Percentiles rank a stretch among this genome's conserved stretches.
Evolutionary conservation across 306 rosid species (phyloP).

Genomic region (Pyrus communis): DNA sequence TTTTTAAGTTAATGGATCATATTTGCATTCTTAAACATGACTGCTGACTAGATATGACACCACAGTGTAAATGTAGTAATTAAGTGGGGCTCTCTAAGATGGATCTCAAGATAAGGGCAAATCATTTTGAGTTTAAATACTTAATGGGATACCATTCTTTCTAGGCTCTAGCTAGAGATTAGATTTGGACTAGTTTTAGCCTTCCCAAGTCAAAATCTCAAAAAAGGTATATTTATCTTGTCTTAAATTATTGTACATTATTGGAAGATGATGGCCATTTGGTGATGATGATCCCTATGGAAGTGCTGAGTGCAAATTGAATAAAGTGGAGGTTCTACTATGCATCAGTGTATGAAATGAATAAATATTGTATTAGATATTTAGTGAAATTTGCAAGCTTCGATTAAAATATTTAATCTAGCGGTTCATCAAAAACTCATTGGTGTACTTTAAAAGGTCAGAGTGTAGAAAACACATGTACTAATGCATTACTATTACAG

Average conservation of each 20-base stretch:
- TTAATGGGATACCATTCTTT: constrained; percentile 4
- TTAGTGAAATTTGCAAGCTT: background rate
- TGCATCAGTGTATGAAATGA: background rate
- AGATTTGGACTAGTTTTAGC: constrained; percentile 28
- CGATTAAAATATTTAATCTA: background rate
- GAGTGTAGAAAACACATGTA: background rate
- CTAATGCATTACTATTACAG: no score
- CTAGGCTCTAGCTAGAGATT: background rate
- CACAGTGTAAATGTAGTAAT: background rate
- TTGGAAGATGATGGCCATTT: constrained; percentile 14
- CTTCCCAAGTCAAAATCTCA: constrained; percentile 29
- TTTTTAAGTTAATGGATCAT: no score
- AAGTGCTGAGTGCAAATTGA: constrained; percentile 3
- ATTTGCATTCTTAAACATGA: no score
- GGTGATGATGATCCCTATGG: background rate
- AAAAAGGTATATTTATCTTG: background rate
- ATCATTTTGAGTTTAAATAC: constrained; percentile 29
- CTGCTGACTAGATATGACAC: background rate
- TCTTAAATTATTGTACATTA: constrained; percentile 6
- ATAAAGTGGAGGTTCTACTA: background rate
- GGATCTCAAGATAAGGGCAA: constrained; percentile 21
- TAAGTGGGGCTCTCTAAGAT: constrained; percentile 14
- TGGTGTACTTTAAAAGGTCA: background rate
- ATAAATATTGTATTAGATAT: no score
- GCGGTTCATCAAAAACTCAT: background rate